Evolutionary conservation across 192 early-diverging fungal species (phyloP), one percentile per base, ranked within the genome.

Genomic region (Geranomyces variabilis): DNA sequence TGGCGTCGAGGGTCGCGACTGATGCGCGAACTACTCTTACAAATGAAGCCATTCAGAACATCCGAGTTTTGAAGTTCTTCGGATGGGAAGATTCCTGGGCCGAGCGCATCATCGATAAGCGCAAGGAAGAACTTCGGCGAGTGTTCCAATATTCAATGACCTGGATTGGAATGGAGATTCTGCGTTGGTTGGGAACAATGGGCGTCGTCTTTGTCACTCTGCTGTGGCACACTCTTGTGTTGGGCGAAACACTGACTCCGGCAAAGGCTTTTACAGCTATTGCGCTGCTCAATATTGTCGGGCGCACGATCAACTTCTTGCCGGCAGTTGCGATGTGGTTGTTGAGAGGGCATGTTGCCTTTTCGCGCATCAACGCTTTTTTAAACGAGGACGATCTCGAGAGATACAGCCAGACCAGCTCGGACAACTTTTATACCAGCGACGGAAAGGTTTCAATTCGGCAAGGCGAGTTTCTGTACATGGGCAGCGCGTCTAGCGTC

Each of bases 31-130:
- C 94, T 34, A 86, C 89, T 21, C 79, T 88, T 70, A 88, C 94
- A 53, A 95, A 93, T 59, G 94, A 98, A 77, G 82, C 94, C 69
- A 79, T 96, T 44, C 83, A 93, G 78, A 94, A 92, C 41, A 96
- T 99, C 44, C 85, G 93, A 28, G 92, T 97, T 15, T 87, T 99
- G 58, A 99, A 99, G 75, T 97, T 76, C 69, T 81, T 85, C 60
- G 79, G 75, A 5, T 85, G 84, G 81, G 84, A 85, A 49, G 15
- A 19, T 1, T 80, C 89, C 26, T 96, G 94, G 66, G 73, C 90
- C 57, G 80, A 91, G 67, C 83, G 83, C 72, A 83, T 92, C 55
- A 58, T 69, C 44, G 77, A 81, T 46, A 83, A 93, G 45, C 84
- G 94, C 51, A 84, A 90, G 41, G 47, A 84, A 21, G 94, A 96